Base-by-base conservation (phyloP, 2,329 filamentous ascomycete species). In the Alternaria longipes region DNA sequence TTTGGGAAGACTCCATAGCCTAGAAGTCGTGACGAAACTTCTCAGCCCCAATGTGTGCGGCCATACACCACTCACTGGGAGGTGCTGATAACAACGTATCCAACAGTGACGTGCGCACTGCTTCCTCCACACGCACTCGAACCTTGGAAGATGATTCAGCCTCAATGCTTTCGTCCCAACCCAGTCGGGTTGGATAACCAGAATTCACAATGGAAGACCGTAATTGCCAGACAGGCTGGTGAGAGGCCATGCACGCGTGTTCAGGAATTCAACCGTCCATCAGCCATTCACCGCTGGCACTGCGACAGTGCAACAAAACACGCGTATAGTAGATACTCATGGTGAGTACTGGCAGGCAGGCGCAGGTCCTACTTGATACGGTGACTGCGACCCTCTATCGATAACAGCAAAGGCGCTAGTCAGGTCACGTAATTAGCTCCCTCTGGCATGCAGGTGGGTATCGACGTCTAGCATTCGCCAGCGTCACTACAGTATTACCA, bases 381-480 rank as follows among this genome's bases (percentile, higher is more conserved):
- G 51, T 26, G 42, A 44, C 50, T 53, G 38, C 50, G 28, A 24
- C 50, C 22, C 28, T 44, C 38, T 56, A 60, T 60, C 57, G 57
- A 60, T 60, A 60, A 60, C 45, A 26, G 16, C 30, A 47, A 20
- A 42, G 44, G 36, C 52, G 56, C 56, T 56, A 51, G 57, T 55
- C 44, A 49, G 56, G 57, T 60, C 57, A 60, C 57, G 57, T 56
- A 60, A 56, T 49, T 60, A 60, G 57, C 57, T 56, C 57, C 45
- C 22, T 32, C 45, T 44, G 52, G 44, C 52, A 59, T 56, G 42
- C 40, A 44, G 51, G 57, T 45, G 57, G 52, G 50, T 55, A 53
- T 53, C 26, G 28, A 56, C 50, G 47, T 51, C 56, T 28, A 53
- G 51, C 45, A 44, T 59, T 59, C 46, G 53, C 44, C 44, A 54